Evolutionary conservation across 768 basidiomycete species (phyloP), one percentile per base, ranked within the genome.

Genomic region (Hypsizygus marmoreus): DNA sequence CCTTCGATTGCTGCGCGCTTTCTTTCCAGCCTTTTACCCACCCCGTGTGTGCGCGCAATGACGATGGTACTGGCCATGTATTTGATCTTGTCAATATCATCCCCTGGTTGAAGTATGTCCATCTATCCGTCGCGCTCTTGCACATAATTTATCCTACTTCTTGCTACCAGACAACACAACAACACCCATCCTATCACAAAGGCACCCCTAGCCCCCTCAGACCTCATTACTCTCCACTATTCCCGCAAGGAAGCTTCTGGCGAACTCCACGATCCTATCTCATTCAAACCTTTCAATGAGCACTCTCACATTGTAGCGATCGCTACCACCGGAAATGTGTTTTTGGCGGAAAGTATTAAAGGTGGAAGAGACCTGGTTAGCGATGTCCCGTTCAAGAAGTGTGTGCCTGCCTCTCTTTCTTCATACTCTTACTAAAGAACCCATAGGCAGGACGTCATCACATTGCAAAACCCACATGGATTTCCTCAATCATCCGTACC

Each of bases 231-330:
- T n/a, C 75, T 92, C 23, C 77, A 89, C 60, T 93, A 92, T 59
- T 81, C 85, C 1, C 77, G 91, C 50, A 95, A 95, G 64, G 77
- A 79, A 59, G 72, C 88, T 2, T 82, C 91, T 19, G 88, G 88
- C 29, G 88, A 93, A 65, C 81, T 91, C 10, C 87, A 97, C 63
- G 97, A 99, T 64, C 97, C 97, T 0, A 93, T 99, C 33, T 92
- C 93, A 3, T 99, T 95, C 80, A 98, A 97, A 64, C 88, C 91
- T 2, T 97, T 99, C 76, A 94, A 79, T 61, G 88, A 95, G 51
- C 95, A 98, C 63, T 95, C 95, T 1, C 90, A 97, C 61, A 90
- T 99, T 44, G 90, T 93, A 28, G 89, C 91, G 31, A 84, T 97
- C 54, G 84, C 86, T 5, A 86, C 83, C 0, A 93, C 92, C 0